Conservation (phyloP, 179 eudicot species). For the Gypsophila paniculata region DNA sequence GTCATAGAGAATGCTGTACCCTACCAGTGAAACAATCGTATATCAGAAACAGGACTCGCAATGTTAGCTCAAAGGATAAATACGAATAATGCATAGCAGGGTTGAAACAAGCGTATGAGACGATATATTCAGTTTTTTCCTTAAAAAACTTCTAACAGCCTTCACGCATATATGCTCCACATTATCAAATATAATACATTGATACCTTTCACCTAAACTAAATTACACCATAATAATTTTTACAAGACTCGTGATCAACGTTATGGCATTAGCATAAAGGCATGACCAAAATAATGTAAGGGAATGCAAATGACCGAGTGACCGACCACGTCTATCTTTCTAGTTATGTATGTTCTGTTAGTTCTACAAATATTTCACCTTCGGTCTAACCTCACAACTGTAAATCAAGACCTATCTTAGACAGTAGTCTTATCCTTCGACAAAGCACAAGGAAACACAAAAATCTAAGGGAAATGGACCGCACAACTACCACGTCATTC, state of each 20-base stretch:
- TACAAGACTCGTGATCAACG: slow-evolving; percentile 5
- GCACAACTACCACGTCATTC: neutral
- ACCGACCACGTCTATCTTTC: neutral
- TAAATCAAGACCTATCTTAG: neutral
- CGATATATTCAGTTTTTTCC: neutral
- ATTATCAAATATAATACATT: no score
- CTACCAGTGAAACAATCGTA: slow-evolving; percentile 38
- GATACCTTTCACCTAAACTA: neutral
- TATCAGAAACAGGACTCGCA: slow-evolving; percentile 10
- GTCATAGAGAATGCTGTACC: slow-evolving; percentile 97
- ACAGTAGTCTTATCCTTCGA: neutral
- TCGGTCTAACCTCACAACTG: neutral
- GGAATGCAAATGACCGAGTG: neutral
- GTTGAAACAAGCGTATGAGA: neutral
- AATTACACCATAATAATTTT: neutral
- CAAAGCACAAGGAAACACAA: neutral
- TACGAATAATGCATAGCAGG: neutral
- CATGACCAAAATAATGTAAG: neutral
- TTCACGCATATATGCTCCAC: no score
- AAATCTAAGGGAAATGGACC: neutral
- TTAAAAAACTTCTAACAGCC: neutral
- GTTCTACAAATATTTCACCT: neutral
- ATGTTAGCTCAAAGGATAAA: neutral
- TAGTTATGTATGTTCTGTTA: neutral
- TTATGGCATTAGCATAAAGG: neutral